Percentiles rank a stretch among this genome's conserved stretches.
phyloP scores from a whole-genome alignment of 2,329 filamentous ascomycete genomes.

The Ophiostoma sp. region DNA sequence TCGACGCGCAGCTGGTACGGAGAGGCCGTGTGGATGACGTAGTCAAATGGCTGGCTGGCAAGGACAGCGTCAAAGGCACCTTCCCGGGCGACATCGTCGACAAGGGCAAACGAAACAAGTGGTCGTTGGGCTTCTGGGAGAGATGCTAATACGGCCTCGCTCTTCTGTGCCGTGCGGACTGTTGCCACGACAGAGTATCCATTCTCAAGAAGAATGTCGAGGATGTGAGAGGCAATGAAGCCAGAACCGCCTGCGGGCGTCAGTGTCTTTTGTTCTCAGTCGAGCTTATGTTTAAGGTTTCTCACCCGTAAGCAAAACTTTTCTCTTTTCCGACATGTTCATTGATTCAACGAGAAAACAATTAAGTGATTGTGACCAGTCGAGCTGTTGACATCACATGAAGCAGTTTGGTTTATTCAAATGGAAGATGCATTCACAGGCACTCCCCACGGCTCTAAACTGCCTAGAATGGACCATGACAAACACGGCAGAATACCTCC shows the following conservation, averaged over 20 bases:
- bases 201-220: constrained; percentile 48
- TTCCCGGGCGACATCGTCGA: constrained; percentile 69
- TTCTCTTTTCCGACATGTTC: constrained; percentile 32
- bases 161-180: constrained; percentile 51
- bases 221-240: constrained; percentile 56
- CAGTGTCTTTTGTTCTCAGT: not conserved
- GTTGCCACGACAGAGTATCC: constrained; percentile 48
- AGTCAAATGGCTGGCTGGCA: constrained; percentile 61
- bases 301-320: constrained; percentile 49
- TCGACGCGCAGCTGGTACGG: constrained; percentile 71
- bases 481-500: not conserved
- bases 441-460: not conserved
- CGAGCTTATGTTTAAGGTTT: not conserved
- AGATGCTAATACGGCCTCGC: constrained; percentile 44
- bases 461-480: not conserved
- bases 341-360: not conserved
- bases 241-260: constrained; percentile 48
- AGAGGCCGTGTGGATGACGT: constrained; percentile 71
- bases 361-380: not conserved
- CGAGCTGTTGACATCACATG: not conserved
- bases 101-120: constrained; percentile 52
- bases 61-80: constrained; percentile 65
- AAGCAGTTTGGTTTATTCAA: not conserved
- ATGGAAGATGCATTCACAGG: not conserved
- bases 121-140: constrained; percentile 46